phyloP scores from a whole-genome alignment of 176 grass and related monocot genomes.

The Tillandsia leiboldiana region DNA sequence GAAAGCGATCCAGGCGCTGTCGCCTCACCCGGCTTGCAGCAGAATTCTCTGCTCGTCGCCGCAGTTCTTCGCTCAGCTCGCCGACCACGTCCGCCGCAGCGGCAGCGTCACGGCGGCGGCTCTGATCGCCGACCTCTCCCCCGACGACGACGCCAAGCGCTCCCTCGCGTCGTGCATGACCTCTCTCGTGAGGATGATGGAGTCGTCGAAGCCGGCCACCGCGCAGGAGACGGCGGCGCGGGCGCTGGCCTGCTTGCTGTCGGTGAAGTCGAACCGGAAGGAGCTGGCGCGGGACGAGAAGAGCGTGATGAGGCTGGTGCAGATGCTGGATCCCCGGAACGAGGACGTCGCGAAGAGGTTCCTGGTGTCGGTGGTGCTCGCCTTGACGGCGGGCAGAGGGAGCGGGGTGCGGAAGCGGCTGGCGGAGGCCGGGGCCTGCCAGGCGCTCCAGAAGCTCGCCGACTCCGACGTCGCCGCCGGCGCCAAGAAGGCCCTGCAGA shows the following conservation, averaged over 20 bases:
- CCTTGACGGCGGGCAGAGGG: constrained; percentile 53
- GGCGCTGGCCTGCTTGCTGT: constrained; percentile 47
- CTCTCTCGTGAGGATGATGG: constrained; percentile 59
- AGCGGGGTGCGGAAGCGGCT: constrained; percentile 43
- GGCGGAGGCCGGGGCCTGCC: constrained; percentile 50
- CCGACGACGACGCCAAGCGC: constrained; percentile 48
- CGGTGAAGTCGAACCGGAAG: constrained; percentile 48
- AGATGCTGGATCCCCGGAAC: constrained; percentile 64
- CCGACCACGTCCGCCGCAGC: constrained; percentile 42
- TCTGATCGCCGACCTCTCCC: constrained; percentile 44
- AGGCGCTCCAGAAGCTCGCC: constrained; percentile 59
- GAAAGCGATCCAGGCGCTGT: constrained; percentile 48
- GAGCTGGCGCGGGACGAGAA: constrained; percentile 68
- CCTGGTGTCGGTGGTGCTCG: constrained; percentile 48
- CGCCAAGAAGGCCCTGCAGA: constrained; percentile 81
- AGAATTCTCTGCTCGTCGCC: constrained; percentile 46
- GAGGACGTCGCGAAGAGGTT: constrained; percentile 59
- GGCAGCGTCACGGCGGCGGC: constrained; percentile 41
- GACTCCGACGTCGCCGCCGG: constrained; percentile 59
- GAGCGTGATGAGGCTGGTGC: constrained; percentile 52
- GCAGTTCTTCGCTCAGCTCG: constrained; percentile 58
- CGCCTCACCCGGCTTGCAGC: constrained; percentile 35
- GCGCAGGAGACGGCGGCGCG: constrained; percentile 56
- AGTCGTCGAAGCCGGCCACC: constrained; percentile 53
- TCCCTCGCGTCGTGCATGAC: constrained; percentile 52